Evolutionary conservation across 257 asterid genomes (phyloP), one percentile per base, ranked within the genome.

Genomic region (Dorcoceras hygrometricum): DNA sequence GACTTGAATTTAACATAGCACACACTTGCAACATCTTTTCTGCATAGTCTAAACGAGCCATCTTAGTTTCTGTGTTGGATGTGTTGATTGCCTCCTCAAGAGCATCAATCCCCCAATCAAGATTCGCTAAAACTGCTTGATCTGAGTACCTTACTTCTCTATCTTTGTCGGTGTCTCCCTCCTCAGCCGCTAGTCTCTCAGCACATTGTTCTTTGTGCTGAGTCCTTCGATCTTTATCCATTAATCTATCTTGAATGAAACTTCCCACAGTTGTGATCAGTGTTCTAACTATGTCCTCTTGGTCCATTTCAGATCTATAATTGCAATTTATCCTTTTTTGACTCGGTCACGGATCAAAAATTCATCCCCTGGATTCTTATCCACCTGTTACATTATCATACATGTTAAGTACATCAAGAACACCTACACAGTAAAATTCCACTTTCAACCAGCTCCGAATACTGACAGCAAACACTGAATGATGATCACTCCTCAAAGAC

Each of bases 71-170:
- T 32, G 66, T 26, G 64, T 85, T 85, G 2, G 89, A 87, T 2
- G 94, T 84, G 73, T 66, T 73, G 29, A 89, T 87, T 53, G 97
- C 94, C 66, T 87, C 97, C 65, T 89, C 97, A 11, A 89, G 87
- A 3, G 97, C 95, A 51, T 87, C 97, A 6, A 87, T 89, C 23
- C 95, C 97, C 97, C 97, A 87, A 59, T 89, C 97, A 1, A 89
- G 79, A 72, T 89, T 89, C 0, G 97, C 97, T 36, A 89, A 64
- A 26, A 89, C 89, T 3, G 95, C 95, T 67, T 89, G 97, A 63
- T 89, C 97, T 0, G 97, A 87, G 84, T 87, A 89, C 24, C 84
- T 58, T 48, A 89, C 80, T 71, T 83, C 91, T 0, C 67, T 50
- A 12, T 65, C 81, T 43, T 77, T 75, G 43, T 76, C 72, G 0